Conservation (phyloP, 441 rosid species). For the Omphalea diandra region DNA sequence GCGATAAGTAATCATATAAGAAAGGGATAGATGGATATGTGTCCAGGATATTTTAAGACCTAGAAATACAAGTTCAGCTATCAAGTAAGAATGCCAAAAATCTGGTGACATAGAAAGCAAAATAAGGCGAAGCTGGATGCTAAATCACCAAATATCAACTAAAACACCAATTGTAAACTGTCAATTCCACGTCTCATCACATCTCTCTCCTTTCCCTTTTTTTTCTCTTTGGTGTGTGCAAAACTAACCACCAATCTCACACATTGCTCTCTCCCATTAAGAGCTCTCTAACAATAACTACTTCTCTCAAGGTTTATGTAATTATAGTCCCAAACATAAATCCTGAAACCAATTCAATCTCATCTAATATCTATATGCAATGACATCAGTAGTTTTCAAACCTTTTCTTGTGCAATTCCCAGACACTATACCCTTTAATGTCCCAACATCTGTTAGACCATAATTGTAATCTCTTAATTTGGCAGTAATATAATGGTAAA, state of each 20-base stretch:
- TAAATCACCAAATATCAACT: not conserved
- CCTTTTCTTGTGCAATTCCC: not conserved
- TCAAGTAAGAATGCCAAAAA: not conserved
- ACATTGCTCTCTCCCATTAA: not conserved
- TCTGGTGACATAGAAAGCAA: not conserved
- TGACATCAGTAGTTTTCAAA: too few species aligned
- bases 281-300: not conserved
- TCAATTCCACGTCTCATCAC: not conserved
- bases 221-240: too few species aligned
- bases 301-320: not conserved
- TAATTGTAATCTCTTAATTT: not conserved
- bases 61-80: not conserved
- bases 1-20: not conserved
- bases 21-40: not conserved
- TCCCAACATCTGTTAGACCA: not conserved
- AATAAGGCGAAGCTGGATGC: not conserved
- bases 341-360: not conserved
- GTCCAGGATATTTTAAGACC: not conserved
- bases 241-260: conserved; percentile 1
- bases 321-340: not conserved
- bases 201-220: not conserved
- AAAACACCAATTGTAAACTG: not conserved
- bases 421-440: not conserved
- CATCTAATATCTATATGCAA: not conserved
- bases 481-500: not conserved